Evolutionary conservation across 164 flowering plant genomes (phyloP).

Genomic region (Aristolochia californica): DNA sequence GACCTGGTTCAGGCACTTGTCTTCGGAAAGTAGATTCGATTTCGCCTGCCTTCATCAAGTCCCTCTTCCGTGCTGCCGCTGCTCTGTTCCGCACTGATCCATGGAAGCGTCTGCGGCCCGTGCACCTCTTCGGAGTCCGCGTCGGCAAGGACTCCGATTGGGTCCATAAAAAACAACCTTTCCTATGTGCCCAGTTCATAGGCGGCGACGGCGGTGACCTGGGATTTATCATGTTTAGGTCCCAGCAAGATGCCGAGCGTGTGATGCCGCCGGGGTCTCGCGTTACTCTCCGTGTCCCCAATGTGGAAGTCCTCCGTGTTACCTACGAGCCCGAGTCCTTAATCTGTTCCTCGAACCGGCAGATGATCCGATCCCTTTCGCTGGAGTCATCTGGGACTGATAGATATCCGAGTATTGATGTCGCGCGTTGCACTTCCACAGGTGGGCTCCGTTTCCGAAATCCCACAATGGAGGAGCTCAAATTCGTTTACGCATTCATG

Average conservation of each 20-base stretch:
- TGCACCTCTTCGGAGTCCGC: conserved; percentile 41
- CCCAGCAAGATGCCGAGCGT: conserved; percentile 40
- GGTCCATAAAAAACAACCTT: conserved; percentile 51
- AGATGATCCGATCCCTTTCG: conserved; percentile 42
- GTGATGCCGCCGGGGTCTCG: conserved; percentile 33
- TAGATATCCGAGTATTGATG: conserved; percentile 48
- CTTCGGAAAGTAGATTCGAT: conserved; percentile 45
- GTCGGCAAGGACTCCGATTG: conserved; percentile 67
- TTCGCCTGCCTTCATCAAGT: conserved; percentile 38
- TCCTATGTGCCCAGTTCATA: conserved; percentile 51
- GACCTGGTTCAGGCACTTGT: conserved; percentile 58
- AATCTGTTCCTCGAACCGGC: conserved; percentile 34
- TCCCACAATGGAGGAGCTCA: conserved; percentile 52
- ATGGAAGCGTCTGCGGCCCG: conserved; percentile 56
- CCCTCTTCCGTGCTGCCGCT: conserved; percentile 45
- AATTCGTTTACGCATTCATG: conserved; percentile 47
- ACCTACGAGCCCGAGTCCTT: conserved; percentile 38
- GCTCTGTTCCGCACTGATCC: conserved; percentile 60
- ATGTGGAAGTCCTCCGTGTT: conserved; percentile 53
- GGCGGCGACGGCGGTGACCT: conserved; percentile 71
- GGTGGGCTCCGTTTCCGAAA: conserved; percentile 43
- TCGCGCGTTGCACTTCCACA: conserved; percentile 35
- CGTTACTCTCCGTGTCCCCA: conserved; percentile 42
- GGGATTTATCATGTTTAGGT: conserved; percentile 39
- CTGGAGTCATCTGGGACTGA: conserved; percentile 47